A percentile compares a stretch with the other conserved stretches of the same genome.
Conservation (phyloP, 2,329 filamentous ascomycete genomes). For the Xylariaceae sp. region DNA sequence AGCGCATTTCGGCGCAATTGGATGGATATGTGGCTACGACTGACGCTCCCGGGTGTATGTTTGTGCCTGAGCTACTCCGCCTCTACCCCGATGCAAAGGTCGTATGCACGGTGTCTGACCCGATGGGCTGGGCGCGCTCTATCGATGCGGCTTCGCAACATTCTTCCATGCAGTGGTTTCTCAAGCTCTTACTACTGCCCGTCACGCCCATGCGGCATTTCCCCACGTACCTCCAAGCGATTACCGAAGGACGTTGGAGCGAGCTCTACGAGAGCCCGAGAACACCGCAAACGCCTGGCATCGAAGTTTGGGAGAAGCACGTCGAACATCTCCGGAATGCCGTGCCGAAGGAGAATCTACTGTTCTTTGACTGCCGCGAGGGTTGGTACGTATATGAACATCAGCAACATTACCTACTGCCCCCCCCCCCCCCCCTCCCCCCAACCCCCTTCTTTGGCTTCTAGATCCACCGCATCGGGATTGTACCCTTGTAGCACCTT, state of each 20-base stretch:
- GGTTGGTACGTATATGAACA: too few species aligned
- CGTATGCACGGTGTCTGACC: conserved; percentile 24
- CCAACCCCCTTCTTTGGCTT: too few species aligned
- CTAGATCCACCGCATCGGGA: too few species aligned
- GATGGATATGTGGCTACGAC: conserved; percentile 26
- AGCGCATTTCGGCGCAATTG: conserved; percentile 11
- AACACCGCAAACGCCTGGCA: conserved; percentile 5
- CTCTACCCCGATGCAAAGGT: conserved; percentile 26
- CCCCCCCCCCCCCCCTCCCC: too few species aligned
- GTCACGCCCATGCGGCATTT: conserved; percentile 15
- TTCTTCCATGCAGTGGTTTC: conserved; percentile 16
- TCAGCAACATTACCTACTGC: too few species aligned
- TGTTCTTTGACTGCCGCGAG: conserved; percentile 21
- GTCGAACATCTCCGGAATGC: conserved; percentile 19
- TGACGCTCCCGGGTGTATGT: conserved; percentile 20
- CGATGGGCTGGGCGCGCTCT: conserved; percentile 22
- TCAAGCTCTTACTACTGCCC: conserved; percentile 14
- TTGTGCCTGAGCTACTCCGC: conserved; percentile 23
- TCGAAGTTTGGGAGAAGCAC: conserved; percentile 17
- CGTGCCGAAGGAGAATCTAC: conserved; percentile 16
- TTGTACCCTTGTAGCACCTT: too few species aligned
- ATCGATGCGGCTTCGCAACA: conserved; percentile 16
- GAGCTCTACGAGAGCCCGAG: conserved; percentile 14
- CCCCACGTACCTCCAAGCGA: conserved; percentile 10
- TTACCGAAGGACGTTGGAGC: conserved; percentile 16